Evolutionary conservation across 2,329 filamentous ascomycete species (phyloP), one percentile per base, ranked within the genome.

Genomic region (Rosellinia necatrix): DNA sequence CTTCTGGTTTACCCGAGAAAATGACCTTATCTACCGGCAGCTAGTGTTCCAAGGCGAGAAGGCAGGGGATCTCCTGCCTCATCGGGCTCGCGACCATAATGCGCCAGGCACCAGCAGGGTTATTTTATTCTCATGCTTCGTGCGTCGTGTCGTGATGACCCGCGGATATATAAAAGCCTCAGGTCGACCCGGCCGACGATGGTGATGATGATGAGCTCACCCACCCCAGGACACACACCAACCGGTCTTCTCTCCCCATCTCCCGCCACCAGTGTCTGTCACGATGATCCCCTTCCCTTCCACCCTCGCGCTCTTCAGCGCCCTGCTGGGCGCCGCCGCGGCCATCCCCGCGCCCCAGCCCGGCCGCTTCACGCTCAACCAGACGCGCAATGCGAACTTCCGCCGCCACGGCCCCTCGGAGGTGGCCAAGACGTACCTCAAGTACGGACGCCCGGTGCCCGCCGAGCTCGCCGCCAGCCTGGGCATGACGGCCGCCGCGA

Each of bases 381-480:
- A 62, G 53, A 52, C 56, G 37, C 58, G 50, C 54, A 65, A 63
- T 43, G 48, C 50, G 10, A 53, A 58, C 48, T 64, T 63, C 59
- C 56, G 38, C 50, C 53, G 56, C 15, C 49, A 55, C 37, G 61
- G 60, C 34, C 55, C 63, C 17, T 34, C 53, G 10, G 47, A 61
- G 30, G 49, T 65, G n/a, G 59, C 63, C 51, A 65, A 62, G 59
- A 56, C 59, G 8, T 64, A 62, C 58, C 30, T 57, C 35, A 66
- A 66, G 40, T 66, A 58, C 34, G 64, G 64, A 21, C 40, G 32
- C 19, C 50, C 58, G 6, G 30, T 62, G 10, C 64, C 64, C 21
- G 53, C 49, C 1, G 61, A 44, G 15, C 55, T 66, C 6, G 55
- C 57, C 27, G 40, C 47, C 19, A 25, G 51, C 42, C 53, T 63